A percentile compares a stretch with the other conserved stretches of the same genome.
phyloP scores from a whole-genome alignment of 306 rosid genomes.

The Acacia acuminata region DNA sequence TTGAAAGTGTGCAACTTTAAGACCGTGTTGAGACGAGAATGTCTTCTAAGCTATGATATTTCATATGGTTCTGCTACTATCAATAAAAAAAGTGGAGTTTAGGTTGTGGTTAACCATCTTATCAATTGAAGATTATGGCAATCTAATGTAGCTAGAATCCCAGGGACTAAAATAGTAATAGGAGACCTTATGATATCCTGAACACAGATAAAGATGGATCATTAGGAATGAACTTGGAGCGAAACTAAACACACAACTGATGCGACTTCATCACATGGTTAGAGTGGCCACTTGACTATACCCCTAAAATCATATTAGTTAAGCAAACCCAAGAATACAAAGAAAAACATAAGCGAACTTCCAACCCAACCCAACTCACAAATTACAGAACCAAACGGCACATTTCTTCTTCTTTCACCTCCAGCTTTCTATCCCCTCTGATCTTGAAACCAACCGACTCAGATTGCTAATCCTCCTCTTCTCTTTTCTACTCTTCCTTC shows the following conservation, averaged over 20 bases:
- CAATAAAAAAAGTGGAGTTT: slow-evolving; percentile 7
- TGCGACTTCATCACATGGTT: slow-evolving; percentile 37
- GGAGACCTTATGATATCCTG: neutral
- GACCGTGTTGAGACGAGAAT: neutral
- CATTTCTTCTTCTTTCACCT: slow-evolving; percentile 44
- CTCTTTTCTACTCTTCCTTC: slow-evolving; percentile 51
- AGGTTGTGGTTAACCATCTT: slow-evolving; percentile 2
- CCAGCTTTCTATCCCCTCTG: slow-evolving; percentile 69
- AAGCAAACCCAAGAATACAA: slow-evolving; percentile 25
- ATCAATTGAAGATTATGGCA: slow-evolving; percentile 13
- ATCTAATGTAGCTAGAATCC: slow-evolving; percentile 3
- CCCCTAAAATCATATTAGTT: slow-evolving; percentile 33
- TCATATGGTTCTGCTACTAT: slow-evolving; percentile 16
- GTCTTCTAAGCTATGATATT: slow-evolving; percentile 11
- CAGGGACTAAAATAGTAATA: neutral
- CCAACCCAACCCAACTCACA: slow-evolving; percentile 41
- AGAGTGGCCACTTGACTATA: slow-evolving; percentile 39
- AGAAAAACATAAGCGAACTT: slow-evolving; percentile 29
- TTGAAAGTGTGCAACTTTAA: neutral
- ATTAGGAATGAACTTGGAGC: slow-evolving; percentile 25
- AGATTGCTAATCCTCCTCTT: slow-evolving; percentile 56
- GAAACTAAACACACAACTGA: slow-evolving; percentile 30
- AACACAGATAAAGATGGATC: neutral
- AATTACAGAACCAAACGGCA: slow-evolving; percentile 22
- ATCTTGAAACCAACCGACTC: slow-evolving; percentile 50